A percentile compares a stretch with the other conserved stretches of the same genome.
phyloP scores from a whole-genome alignment of 2,329 filamentous ascomycete genomes.

The Nemania diffusa region DNA sequence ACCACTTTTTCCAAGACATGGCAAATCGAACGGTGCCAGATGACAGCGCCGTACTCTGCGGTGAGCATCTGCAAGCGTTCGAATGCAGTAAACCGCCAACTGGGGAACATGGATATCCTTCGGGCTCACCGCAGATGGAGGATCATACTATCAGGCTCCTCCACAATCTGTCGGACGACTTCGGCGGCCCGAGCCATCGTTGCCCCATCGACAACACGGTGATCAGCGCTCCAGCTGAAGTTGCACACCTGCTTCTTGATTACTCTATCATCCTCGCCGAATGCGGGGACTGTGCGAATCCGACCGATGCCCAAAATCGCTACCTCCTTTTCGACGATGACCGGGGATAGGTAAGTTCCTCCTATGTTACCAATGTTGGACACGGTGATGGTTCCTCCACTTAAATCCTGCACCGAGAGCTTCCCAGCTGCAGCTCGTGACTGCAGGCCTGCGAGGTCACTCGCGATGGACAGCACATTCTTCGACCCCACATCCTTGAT shows the following conservation, averaged over 20 bases:
- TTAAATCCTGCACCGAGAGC: slow-evolving; percentile 78
- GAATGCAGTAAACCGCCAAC: slow-evolving; percentile 26
- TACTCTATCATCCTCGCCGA: slow-evolving; percentile 69
- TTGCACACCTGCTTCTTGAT: slow-evolving; percentile 83
- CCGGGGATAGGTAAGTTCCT: slow-evolving; percentile 88
- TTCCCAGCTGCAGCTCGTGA: slow-evolving; percentile 77
- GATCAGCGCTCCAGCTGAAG: slow-evolving; percentile 97
- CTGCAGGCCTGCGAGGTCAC: slow-evolving; percentile 79
- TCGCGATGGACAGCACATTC: slow-evolving; percentile 81
- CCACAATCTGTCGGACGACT: slow-evolving; percentile 78
- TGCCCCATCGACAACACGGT: slow-evolving; percentile 92
- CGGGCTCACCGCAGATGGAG: slow-evolving; percentile 75
- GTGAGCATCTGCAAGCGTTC: slow-evolving; percentile 30
- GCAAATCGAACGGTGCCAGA: slow-evolving; percentile 22
- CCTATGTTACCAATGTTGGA: slow-evolving; percentile 97
- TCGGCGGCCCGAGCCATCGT: slow-evolving; percentile 93
- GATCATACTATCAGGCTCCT: slow-evolving; percentile 88
- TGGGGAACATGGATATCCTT: slow-evolving; percentile 8
- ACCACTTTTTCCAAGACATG: slow-evolving; percentile 31
- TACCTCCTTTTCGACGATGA: slow-evolving; percentile 90
- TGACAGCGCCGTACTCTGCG: slow-evolving; percentile 12
- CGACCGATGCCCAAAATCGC: slow-evolving; percentile 91
- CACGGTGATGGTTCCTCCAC: slow-evolving; percentile 90
- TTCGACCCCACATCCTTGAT: slow-evolving; percentile 83
- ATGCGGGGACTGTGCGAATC: slow-evolving; percentile 82